phyloP scores from a whole-genome alignment of 2,329 filamentous ascomycete species.

The Acrocalymma vagum region DNA sequence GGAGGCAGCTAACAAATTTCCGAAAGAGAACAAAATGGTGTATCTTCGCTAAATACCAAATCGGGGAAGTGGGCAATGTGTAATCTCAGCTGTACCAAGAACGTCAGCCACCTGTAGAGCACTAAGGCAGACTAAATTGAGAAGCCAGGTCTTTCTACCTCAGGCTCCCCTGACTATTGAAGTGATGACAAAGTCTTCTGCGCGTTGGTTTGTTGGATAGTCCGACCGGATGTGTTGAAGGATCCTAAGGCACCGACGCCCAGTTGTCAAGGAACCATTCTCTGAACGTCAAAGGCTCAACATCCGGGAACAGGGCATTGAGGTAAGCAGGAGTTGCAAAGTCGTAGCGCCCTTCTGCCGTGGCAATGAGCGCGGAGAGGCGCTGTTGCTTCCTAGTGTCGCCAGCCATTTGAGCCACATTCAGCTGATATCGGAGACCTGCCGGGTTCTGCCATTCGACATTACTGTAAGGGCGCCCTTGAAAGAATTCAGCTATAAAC shows the following conservation, averaged over 20 bases:
- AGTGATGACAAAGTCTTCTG: neutral
- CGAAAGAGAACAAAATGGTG: too few relatives aligned
- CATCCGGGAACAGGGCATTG: constrained; percentile 56
- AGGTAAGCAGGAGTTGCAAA: constrained; percentile 66
- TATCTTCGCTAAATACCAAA: too few relatives aligned
- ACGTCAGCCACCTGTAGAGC: too few relatives aligned
- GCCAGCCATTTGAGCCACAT: constrained; percentile 40
- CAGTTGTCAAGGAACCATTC: constrained; percentile 50
- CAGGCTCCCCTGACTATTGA: too few relatives aligned
- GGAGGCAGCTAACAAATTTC: too few relatives aligned
- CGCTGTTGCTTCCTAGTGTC: constrained; percentile 48
- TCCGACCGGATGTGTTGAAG: too few relatives aligned
- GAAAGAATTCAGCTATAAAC: constrained; percentile 12
- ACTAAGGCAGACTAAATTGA: too few relatives aligned
- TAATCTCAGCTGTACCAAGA: too few relatives aligned
- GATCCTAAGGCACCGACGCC: constrained; percentile 43
- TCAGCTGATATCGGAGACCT: constrained; percentile 59
- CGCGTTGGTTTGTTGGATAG: neutral
- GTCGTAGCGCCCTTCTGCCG: constrained; percentile 73
- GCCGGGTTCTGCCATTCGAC: constrained; percentile 58
- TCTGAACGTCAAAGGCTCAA: constrained; percentile 45
- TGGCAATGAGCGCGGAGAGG: constrained; percentile 70
- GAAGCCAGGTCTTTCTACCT: too few relatives aligned
- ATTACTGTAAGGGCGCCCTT: constrained; percentile 39
- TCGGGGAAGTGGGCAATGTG: too few relatives aligned